phyloP scores from a whole-genome alignment of 1,284 basidiomycete species.

The Cryptococcus neoformans region DNA sequence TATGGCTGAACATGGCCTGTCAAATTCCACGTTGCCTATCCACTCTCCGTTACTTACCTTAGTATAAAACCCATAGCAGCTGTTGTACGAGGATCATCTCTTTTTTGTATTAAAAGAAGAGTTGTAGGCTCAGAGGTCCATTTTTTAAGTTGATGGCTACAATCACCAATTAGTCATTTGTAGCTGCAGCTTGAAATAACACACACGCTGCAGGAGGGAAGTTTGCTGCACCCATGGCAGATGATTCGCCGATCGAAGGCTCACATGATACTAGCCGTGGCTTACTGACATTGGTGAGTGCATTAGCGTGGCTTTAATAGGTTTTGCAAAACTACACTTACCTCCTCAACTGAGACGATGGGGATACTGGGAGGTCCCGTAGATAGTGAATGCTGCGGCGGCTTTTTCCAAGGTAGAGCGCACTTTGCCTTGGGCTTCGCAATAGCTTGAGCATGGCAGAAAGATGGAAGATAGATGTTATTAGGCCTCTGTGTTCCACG shows the following conservation, averaged over 20 bases:
- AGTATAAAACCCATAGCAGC: constrained; percentile 50
- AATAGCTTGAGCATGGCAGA: background rate
- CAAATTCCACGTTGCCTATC: background rate
- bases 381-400: constrained; percentile 20
- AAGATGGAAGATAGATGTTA: too few relatives aligned
- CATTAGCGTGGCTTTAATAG: background rate
- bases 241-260: constrained; percentile 17
- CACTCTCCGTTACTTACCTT: constrained; percentile 27
- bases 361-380: constrained; percentile 25
- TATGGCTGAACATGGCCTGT: constrained; percentile 19
- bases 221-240: constrained; percentile 16
- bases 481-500: too few relatives aligned
- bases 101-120: constrained; percentile 54
- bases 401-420: background rate
- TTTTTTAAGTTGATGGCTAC: constrained; percentile 29
- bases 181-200: background rate
- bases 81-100: constrained; percentile 48
- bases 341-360: constrained; percentile 14
- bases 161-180: background rate
- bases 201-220: background rate
- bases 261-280: constrained; percentile 14
- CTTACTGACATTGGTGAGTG: constrained; percentile 4
- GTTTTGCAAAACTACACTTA: constrained; percentile 3
- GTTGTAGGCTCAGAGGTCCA: constrained; percentile 43
- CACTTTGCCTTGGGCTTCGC: background rate